A percentile compares a stretch with the other conserved stretches of the same genome.
phyloP scores from a whole-genome alignment of 225 moss, liverwort and hornwort species.

The Rhytidiadelphus loreus region DNA sequence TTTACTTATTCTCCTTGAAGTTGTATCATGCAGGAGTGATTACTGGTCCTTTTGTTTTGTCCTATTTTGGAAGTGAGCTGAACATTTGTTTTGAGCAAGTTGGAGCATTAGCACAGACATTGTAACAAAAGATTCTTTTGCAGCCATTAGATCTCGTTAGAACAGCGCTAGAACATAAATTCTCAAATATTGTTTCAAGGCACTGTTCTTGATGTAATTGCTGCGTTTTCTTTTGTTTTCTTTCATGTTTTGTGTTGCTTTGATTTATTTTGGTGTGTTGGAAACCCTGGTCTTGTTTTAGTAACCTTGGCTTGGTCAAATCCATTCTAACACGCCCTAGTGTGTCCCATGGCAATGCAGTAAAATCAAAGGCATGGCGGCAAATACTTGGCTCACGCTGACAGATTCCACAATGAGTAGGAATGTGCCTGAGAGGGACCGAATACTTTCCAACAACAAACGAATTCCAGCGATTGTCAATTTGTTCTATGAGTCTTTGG shows the following conservation, averaged over 20 bases:
- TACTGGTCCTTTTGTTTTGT: not conserved
- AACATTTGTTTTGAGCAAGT: not conserved
- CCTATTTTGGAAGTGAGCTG: not conserved
- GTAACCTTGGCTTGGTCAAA: not conserved
- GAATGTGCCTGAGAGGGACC: not conserved
- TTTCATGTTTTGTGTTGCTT: not conserved
- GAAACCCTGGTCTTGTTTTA: not conserved
- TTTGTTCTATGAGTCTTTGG: slow-evolving; percentile 21
- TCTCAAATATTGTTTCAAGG: not conserved
- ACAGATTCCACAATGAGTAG: slow-evolving; percentile 3
- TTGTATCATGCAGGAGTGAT: not conserved
- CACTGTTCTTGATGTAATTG: not conserved
- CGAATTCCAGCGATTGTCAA: not conserved
- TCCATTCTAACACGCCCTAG: not conserved
- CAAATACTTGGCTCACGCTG: slow-evolving; percentile 31
- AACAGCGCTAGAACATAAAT: not conserved
- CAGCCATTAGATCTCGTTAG: not conserved
- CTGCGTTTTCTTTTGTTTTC: not conserved
- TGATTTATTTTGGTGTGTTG: not conserved
- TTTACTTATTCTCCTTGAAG: not conserved
- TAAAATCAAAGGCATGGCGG: slow-evolving; percentile 12
- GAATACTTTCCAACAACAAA: not conserved
- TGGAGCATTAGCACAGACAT: not conserved
- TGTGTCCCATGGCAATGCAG: not conserved
- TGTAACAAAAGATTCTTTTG: too few relatives aligned